Evolutionary conservation across 1,284 basidiomycete genomes (phyloP).

Genomic region (Cryptococcus maquisensis): DNA sequence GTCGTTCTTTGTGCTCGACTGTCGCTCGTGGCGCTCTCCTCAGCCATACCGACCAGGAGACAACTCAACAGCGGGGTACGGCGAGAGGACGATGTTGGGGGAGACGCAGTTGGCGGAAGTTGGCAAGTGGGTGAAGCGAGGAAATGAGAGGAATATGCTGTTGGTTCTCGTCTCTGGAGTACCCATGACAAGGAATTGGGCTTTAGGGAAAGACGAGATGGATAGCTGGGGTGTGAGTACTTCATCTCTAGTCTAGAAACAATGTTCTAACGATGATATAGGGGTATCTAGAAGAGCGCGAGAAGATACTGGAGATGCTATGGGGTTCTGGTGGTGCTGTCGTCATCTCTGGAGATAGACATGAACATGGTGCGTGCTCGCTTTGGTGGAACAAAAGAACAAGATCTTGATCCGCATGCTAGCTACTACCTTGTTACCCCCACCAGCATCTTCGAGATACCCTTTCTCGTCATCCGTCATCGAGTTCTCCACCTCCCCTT

Average conservation of each 20-base stretch:
- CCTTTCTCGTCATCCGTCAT: constrained; percentile 7
- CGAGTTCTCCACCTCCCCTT: constrained; percentile 14
- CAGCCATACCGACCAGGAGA: neutral
- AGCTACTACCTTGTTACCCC: constrained; percentile 10
- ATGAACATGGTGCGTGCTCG: constrained; percentile 13
- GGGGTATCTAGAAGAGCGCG: constrained; percentile 12
- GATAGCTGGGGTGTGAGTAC: constrained; percentile 12
- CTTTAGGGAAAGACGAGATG: constrained; percentile 10
- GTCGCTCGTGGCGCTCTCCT: constrained; percentile 5
- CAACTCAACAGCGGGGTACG: constrained; percentile 10
- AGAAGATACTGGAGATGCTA: constrained; percentile 6
- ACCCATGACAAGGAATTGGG: constrained; percentile 12
- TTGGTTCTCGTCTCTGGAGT: constrained; percentile 11
- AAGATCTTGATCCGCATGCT: neutral
- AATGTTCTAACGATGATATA: neutral
- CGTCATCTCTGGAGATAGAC: constrained; percentile 12
- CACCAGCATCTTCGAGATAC: neutral
- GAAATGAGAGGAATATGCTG: constrained; percentile 1
- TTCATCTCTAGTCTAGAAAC: neutral
- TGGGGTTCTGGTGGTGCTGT: constrained; percentile 11
- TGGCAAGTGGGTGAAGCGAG: constrained; percentile 2
- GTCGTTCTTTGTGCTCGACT: constrained; percentile 10
- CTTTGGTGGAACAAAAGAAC: neutral
- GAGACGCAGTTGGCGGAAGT: constrained; percentile 1
- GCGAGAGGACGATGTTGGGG: constrained; percentile 7